Conservation (phyloP, 1,139 yeast species). For the Geotrichum siamense region DNA sequence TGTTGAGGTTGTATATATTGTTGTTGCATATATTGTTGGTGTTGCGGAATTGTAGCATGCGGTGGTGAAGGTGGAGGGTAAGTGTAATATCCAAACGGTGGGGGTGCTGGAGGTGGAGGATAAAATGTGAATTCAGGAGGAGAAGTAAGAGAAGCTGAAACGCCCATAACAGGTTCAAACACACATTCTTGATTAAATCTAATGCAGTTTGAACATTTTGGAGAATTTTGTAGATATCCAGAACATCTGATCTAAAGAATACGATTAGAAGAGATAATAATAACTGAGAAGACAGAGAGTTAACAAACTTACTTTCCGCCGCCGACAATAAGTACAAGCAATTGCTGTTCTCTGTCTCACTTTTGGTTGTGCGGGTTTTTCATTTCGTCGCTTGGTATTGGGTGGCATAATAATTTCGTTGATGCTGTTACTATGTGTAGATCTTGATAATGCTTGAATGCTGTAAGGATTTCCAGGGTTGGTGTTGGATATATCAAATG, state of each 20-base stretch:
- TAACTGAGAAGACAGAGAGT: background rate
- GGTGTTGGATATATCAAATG: too few relatives aligned
- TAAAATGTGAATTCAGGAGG: slow-evolving; percentile 12
- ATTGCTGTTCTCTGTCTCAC: slow-evolving; percentile 30
- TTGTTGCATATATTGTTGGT: slow-evolving; percentile 14
- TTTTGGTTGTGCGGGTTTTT: slow-evolving; percentile 5
- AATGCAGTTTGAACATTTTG: slow-evolving; percentile 31
- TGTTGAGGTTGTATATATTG: background rate
- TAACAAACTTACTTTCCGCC: slow-evolving; percentile 25
- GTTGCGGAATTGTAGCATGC: slow-evolving; percentile 10
- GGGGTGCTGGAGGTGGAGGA: slow-evolving; percentile 8
- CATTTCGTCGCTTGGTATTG: too few relatives aligned
- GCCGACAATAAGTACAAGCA: slow-evolving; percentile 32
- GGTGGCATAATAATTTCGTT: too few relatives aligned
- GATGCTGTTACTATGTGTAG: too few relatives aligned
- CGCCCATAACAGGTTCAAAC: slow-evolving; percentile 34
- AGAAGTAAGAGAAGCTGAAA: slow-evolving; percentile 25
- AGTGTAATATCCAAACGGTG: background rate
- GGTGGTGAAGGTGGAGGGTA: slow-evolving; percentile 4
- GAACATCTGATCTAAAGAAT: slow-evolving; percentile 30
- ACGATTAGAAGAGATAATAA: background rate
- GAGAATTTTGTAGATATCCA: slow-evolving; percentile 29
- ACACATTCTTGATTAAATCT: slow-evolving; percentile 33
- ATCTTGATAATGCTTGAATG: too few relatives aligned
- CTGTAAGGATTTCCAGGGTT: too few relatives aligned